These are phyloP conservation scores for Apodospora peruviana DNA, from an alignment of 495 filamentous ascomycete genomes.

Conservation along the genomic window DNA sequence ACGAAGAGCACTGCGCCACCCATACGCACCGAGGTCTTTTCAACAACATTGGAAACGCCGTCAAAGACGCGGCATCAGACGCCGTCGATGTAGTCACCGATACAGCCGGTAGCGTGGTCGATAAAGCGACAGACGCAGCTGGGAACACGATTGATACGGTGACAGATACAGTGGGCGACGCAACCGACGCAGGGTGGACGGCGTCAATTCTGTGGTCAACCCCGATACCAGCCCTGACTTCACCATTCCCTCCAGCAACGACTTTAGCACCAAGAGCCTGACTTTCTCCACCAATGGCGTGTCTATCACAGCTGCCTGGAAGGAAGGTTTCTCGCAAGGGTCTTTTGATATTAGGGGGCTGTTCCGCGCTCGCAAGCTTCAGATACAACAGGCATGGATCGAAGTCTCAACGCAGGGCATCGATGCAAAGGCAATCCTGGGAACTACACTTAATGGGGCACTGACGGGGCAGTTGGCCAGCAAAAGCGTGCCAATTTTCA, in stretches of 20 bases:
- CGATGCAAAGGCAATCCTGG: constrained; percentile 8
- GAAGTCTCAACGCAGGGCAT: constrained; percentile 8
- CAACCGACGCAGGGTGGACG: neutral
- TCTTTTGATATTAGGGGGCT: neutral
- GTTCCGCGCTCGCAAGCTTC: neutral
- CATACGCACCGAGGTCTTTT: neutral
- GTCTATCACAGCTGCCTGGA: constrained; percentile 1
- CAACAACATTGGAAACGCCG: neutral
- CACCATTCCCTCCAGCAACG: constrained; percentile 9
- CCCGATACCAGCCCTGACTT: constrained; percentile 6
- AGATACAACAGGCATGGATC: constrained; percentile 9
- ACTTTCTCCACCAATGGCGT: constrained; percentile 5
- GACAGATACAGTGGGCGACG: no score
- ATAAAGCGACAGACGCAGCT: no score
- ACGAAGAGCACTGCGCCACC: neutral
- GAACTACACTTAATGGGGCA: constrained; percentile 2
- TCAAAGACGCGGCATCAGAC: neutral
- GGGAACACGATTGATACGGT: no score
- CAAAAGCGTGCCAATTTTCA: constrained; percentile 10
- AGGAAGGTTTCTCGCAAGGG: neutral
- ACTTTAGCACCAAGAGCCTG: constrained; percentile 5
- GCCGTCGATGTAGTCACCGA: no score
- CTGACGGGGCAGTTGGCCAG: constrained; percentile 5
- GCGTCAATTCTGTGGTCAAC: neutral
- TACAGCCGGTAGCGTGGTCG: no score